phyloP scores from a whole-genome alignment of 2,329 filamentous ascomycete genomes.

The Rhynchosporium secalis region DNA sequence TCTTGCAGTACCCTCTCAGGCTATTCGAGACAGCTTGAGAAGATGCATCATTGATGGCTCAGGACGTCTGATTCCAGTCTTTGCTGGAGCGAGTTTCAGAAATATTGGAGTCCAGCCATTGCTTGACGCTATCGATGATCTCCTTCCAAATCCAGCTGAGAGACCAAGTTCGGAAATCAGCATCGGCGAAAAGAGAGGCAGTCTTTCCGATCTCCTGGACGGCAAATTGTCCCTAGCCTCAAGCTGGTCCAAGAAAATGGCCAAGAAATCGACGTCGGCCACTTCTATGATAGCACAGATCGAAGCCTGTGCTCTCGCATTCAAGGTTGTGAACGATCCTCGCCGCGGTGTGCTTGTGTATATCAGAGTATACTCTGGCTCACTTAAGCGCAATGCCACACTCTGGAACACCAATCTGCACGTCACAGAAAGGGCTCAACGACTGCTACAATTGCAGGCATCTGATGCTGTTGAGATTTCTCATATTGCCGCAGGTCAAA shows the following conservation, averaged over 20 bases:
- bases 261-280: conserved; percentile 43
- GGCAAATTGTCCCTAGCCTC: conserved; percentile 46
- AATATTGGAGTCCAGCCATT: conserved; percentile 94
- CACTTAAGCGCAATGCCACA: conserved; percentile 68
- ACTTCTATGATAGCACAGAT: conserved; percentile 52
- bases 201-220: conserved; percentile 50
- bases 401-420: conserved; percentile 88
- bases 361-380: conserved; percentile 86
- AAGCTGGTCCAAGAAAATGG: conserved; percentile 36
- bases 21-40: conserved; percentile 74
- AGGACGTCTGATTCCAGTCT: conserved; percentile 78
- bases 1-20: conserved; percentile 60
- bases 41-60: conserved; percentile 66
- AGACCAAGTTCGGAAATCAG: conserved; percentile 77
- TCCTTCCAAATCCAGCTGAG: conserved; percentile 80
- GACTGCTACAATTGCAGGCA: conserved; percentile 86
- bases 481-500: conserved; percentile 80
- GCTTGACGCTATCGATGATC: conserved; percentile 83
- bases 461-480: conserved; percentile 83
- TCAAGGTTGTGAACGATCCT: conserved; percentile 91
- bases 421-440: conserved; percentile 75
- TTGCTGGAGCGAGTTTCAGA: conserved; percentile 87
- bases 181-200: conserved; percentile 57
- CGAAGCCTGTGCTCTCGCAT: conserved; percentile 68
- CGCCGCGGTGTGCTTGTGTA: conserved; percentile 87